Conservation (phyloP, 768 basidiomycete genomes). For the Holtermannia corniformis region DNA sequence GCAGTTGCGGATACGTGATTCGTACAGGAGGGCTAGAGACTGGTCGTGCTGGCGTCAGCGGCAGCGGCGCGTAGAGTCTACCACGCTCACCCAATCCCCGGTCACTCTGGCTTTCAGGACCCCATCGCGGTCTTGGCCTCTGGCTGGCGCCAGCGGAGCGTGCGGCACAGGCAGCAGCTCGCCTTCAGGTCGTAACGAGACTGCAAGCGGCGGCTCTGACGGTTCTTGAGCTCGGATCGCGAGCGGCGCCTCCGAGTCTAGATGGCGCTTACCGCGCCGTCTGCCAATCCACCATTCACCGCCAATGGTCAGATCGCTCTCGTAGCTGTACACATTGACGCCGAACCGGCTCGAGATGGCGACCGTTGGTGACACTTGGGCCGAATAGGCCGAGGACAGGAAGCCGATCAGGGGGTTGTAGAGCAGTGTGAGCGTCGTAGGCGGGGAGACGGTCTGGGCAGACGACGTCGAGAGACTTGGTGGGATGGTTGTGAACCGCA, state of each 20-base stretch:
- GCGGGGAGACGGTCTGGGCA: slow-evolving; percentile 51
- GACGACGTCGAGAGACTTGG: slow-evolving; percentile 63
- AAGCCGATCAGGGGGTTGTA: slow-evolving; percentile 97
- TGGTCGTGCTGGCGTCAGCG: slow-evolving; percentile 33
- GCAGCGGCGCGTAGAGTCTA: neutral
- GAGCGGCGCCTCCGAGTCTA: neutral
- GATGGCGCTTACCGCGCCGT: slow-evolving; percentile 30
- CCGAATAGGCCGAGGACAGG: slow-evolving; percentile 80
- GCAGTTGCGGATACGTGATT: slow-evolving; percentile 80
- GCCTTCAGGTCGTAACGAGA: neutral
- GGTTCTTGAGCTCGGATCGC: neutral
- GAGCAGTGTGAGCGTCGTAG: slow-evolving; percentile 85
- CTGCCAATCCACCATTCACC: slow-evolving; percentile 91
- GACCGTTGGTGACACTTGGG: slow-evolving; percentile 73
- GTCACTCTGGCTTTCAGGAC: slow-evolving; percentile 85
- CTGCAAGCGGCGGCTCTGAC: slow-evolving; percentile 2
- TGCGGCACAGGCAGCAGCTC: neutral
- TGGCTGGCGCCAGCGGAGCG: slow-evolving; percentile 1
- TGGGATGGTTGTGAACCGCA: slow-evolving; percentile 87
- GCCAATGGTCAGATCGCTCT: slow-evolving; percentile 91
- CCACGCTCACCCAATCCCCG: slow-evolving; percentile 64
- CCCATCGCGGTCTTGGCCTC: slow-evolving; percentile 47
- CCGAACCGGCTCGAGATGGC: slow-evolving; percentile 79
- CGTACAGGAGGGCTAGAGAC: slow-evolving; percentile 89
- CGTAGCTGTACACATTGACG: slow-evolving; percentile 93